Base-by-base conservation (phyloP, 2,329 filamentous ascomycete genomes). In the Tolypocladium pustulatum region DNA sequence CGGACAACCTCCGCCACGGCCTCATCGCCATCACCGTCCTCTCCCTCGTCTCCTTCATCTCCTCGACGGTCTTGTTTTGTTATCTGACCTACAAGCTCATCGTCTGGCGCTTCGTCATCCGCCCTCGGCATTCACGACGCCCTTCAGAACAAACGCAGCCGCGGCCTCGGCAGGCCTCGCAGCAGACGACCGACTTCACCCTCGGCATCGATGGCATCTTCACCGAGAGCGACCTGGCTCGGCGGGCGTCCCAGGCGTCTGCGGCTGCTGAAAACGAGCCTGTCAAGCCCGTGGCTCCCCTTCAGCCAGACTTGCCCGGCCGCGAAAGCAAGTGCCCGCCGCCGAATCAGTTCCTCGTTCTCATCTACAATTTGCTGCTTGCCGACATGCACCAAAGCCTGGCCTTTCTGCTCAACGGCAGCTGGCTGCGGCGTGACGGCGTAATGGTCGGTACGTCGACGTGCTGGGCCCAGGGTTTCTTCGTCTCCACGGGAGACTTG, bases 311-410 rank as follows among this genome's bases (percentile, higher is more conserved):
- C 22, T 38, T 32, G 12, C 59, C 69, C 38, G 60, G 61, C 36
- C 53, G 61, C n/a, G 64, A 66, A 15, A 56, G 67, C 32, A 69
- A 67, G 43, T 70, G 73, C 25, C 72, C 75, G 6, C 78, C 78
- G 7, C 78, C 78, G 0, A 89, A 88, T 63, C 87, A 89, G 69
- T 87, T 89, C 65, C 77, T 89, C 34, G 75, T 89, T 0, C 76
- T 90, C 5, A 86, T 89, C 59, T 82, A 87, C 68, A 89, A 89
- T 67, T 78, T 90, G 0, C 74, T 90, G 6, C 71, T 87, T 27
- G 86, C 87, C 60, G 87, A 90, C 64, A 78, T 88, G 58, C 82
- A 86, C 65, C 87, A 89, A 65, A 78, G 83, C 9, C 68, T 82
- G 0, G 82, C 84, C 4, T 90, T 89, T 66, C 65, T 86, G 51